Conservation (phyloP, 2,329 filamentous ascomycete genomes). For the Uncinocarpus reesii region DNA sequence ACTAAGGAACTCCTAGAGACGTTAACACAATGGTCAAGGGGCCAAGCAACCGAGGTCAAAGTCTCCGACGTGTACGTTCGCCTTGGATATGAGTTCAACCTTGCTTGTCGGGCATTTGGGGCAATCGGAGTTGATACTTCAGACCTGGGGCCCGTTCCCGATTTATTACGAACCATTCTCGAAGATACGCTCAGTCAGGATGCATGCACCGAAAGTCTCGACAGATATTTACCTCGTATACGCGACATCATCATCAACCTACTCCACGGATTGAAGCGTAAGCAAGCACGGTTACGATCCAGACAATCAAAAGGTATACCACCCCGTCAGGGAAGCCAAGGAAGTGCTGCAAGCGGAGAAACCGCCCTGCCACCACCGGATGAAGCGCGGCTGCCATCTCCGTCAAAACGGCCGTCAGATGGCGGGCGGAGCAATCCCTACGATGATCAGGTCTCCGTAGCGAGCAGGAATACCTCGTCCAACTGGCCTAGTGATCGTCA, state of each 20-base stretch:
- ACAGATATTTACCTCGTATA: constrained; percentile 86
- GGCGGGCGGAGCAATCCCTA: constrained; percentile 32
- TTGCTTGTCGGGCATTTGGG: constrained; percentile 91
- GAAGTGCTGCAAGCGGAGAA: constrained; percentile 38
- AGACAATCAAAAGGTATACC: constrained; percentile 37
- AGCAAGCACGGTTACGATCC: constrained; percentile 74
- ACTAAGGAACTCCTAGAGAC: constrained; percentile 97
- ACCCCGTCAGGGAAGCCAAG: constrained; percentile 38
- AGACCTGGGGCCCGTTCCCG: constrained; percentile 90
- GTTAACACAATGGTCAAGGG: constrained; percentile 92
- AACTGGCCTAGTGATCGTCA: constrained; percentile 21
- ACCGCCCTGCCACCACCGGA: constrained; percentile 39
- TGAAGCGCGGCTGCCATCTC: constrained; percentile 24
- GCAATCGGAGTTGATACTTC: constrained; percentile 93
- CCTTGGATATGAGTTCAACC: constrained; percentile 97
- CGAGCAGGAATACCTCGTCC: constrained; percentile 22
- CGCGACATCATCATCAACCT: constrained; percentile 98
- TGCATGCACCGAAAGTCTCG: constrained; percentile 83
- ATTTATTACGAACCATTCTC: constrained; percentile 77
- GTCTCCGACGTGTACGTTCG: constrained; percentile 98
- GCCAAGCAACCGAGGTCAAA: constrained; percentile 80
- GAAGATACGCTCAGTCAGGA: constrained; percentile 96
- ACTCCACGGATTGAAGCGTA: constrained; percentile 89
- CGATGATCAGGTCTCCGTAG: constrained; percentile 25
- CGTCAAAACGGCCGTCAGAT: constrained; percentile 27